Conservation (phyloP, 805 yeast genomes). For the Kodamaea leandrae region DNA sequence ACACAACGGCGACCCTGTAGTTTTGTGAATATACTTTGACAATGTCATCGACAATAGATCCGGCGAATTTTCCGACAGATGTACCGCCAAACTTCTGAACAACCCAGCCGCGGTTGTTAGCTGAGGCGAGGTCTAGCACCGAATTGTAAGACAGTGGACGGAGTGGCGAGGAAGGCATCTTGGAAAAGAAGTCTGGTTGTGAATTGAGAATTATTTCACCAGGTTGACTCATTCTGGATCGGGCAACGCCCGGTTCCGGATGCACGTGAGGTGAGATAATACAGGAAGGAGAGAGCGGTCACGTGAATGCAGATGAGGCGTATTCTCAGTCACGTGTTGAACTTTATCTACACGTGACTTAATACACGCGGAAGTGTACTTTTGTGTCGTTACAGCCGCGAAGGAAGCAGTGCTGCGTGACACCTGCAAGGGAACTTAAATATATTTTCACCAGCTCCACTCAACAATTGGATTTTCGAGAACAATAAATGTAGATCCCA, state of each 20-base stretch:
- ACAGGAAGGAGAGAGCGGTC: neutral
- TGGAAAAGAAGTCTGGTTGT: neutral
- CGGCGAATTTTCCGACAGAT: conserved; percentile 91
- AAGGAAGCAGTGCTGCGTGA: no score
- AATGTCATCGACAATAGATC: conserved; percentile 78
- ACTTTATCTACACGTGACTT: no score
- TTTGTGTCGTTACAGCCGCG: no score
- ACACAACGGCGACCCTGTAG: conserved; percentile 84
- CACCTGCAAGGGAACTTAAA: no score
- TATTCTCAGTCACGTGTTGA: no score
- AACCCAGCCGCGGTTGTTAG: conserved; percentile 27
- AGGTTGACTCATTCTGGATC: conserved; percentile 7
- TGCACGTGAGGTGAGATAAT: conserved; percentile 3
- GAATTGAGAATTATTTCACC: neutral
- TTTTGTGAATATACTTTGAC: conserved; percentile 61
- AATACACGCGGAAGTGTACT: no score
- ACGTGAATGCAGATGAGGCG: no score
- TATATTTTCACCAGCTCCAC: no score
- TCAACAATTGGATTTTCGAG: no score
- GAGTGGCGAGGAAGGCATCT: conserved; percentile 9
- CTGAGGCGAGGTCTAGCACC: conserved; percentile 34
- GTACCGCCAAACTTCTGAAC: conserved; percentile 97
- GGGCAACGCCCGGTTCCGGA: conserved; percentile 1
- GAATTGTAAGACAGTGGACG: conserved; percentile 36
- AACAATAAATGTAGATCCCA: no score